Evolutionary conservation across 192 early-diverging fungal species (phyloP), one percentile per base, ranked within the genome.

Genomic region (Linnemannia zychae): DNA sequence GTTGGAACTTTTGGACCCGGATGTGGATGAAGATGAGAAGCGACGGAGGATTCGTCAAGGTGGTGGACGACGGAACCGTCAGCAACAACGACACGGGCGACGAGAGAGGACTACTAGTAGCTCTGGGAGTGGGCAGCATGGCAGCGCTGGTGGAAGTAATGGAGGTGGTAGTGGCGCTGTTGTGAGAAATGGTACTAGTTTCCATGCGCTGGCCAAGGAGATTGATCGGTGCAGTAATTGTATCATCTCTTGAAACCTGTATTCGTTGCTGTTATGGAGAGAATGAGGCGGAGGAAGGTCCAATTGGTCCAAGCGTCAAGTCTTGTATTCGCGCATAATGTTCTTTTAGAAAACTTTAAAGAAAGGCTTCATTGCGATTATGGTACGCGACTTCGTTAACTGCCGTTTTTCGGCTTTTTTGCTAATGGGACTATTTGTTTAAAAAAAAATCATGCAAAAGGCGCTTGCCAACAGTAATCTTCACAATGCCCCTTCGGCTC

Each of bases 1-100:
- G n/a, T 78, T 73, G 38, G 80, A 76, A 71, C 57, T 36, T 15
- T 76, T 66, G 46, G 80, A 76, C 36, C 36, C 12, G 1, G 79
- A 80, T 48, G 71, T 44, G 31, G 71, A 50, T 3, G 28, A 33
- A 52, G 49, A 47, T 20, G 37, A 72, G 71, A 49, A 44, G n/a
- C 71, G 38, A 40, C 34, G 72, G 34, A 37, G 52, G 36, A 50
- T 28, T n/a, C 33, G 72, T 38, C n/a, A 66, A 40, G 24, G 74
- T 16, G 57, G 38, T 16, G 38, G 76, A 46, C 24, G 67, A 77
- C 16, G 47, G 33, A 0, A 50, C 7, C 24, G 11, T 22, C 24
- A 67, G 24, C 12, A 53, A 75, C n/a, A 24, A 24, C 7, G 52
- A 46, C 20, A 34, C 5, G 13, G 40, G 37, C 33, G 40, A 15